Percentiles rank a stretch among this genome's conserved stretches.
phyloP scores from a whole-genome alignment of 2,329 filamentous ascomycete genomes.

The Penicillium corylophilum region DNA sequence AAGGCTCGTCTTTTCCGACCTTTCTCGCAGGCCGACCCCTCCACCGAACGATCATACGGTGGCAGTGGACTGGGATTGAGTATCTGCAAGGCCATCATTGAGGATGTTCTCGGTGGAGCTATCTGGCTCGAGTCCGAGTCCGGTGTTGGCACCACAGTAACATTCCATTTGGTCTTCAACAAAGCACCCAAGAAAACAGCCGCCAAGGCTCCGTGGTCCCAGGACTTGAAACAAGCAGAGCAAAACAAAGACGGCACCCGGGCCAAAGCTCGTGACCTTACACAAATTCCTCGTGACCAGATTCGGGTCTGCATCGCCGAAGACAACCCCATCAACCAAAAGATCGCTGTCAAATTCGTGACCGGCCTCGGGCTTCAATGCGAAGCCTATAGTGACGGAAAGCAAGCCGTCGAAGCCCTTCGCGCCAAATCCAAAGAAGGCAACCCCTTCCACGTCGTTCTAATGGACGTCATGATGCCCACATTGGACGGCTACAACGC shows the following conservation, averaged over 20 bases:
- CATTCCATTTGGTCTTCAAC: conserved; percentile 81
- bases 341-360: conserved; percentile 89
- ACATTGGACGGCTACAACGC: conserved; percentile 90
- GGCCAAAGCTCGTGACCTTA: conserved; percentile 63
- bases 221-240: conserved; percentile 41
- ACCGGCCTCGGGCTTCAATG: conserved; percentile 81
- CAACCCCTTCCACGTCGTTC: conserved; percentile 79
- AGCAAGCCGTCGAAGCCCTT: conserved; percentile 84
- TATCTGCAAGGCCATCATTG: conserved; percentile 92
- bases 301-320: conserved; percentile 90
- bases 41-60: conserved; percentile 85
- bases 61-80: conserved; percentile 87
- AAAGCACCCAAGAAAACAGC: conserved; percentile 66
- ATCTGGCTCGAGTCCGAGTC: conserved; percentile 79
- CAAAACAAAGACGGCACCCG: conserved; percentile 41
- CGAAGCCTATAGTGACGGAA: conserved; percentile 85
- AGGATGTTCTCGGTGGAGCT: conserved; percentile 84
- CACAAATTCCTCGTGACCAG: conserved; percentile 70
- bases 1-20: conserved; percentile 85
- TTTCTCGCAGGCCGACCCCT: conserved; percentile 89
- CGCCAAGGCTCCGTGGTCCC: conserved; percentile 58
- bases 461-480: conserved; percentile 98
- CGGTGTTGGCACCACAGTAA: conserved; percentile 60
- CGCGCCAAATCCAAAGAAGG: conserved; percentile 68
- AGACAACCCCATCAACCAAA: conserved; percentile 92